These are phyloP conservation scores for Neurospora discreta DNA, from an alignment of 495 filamentous ascomycete species.

Conservation along the genomic window DNA sequence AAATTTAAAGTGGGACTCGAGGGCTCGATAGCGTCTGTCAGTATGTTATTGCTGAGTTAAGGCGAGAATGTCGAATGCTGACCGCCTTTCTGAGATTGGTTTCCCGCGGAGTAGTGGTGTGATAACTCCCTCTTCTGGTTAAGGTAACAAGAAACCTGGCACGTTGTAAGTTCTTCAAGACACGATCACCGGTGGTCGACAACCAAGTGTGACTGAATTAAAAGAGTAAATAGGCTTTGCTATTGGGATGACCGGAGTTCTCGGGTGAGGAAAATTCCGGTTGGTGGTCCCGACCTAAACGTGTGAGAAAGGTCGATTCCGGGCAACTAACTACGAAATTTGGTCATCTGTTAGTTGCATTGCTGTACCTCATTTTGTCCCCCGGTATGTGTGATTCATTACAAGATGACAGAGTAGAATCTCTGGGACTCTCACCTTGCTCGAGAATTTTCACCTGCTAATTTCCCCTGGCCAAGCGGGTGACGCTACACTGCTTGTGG, in stretches of 20 bases:
- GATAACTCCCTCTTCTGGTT: background rate
- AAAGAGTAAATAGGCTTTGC: background rate
- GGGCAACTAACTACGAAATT: background rate
- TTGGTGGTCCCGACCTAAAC: background rate
- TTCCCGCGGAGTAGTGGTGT: background rate
- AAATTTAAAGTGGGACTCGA: background rate
- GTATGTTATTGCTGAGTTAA: background rate
- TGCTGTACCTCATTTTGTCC: background rate
- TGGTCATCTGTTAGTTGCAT: background rate
- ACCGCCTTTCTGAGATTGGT: background rate
- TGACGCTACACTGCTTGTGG: background rate
- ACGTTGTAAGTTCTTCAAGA: background rate
- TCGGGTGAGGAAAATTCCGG: background rate
- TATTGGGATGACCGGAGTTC: background rate
- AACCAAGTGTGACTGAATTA: background rate
- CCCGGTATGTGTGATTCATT: background rate
- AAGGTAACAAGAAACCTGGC: background rate
- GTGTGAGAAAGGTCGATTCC: background rate
- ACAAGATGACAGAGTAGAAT: background rate
- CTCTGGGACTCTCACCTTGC: background rate
- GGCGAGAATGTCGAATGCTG: background rate
- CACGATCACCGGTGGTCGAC: too few relatives aligned
- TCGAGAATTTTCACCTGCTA: background rate
- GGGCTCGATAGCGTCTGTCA: background rate
- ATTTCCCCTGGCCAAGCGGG: background rate